Evolutionary conservation across 768 basidiomycete genomes (phyloP).

Genomic region (Erythrobasidium yunnanense): DNA sequence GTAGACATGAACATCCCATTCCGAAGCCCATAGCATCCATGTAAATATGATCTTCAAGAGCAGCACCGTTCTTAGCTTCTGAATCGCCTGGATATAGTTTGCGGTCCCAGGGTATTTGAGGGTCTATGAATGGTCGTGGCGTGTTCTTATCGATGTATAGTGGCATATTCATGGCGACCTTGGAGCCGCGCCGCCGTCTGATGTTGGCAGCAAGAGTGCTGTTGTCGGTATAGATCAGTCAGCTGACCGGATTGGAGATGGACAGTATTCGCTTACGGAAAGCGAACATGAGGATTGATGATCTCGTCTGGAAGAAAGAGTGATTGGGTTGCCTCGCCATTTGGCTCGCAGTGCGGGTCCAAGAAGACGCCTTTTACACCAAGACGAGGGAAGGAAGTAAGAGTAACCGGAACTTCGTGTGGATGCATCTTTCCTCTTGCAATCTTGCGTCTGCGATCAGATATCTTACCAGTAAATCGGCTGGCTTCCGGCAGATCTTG

Average conservation of each 20-base stretch:
- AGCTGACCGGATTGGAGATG: conserved; percentile 25
- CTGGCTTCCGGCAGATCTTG: neutral
- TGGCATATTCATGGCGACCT: conserved; percentile 90
- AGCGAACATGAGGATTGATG: conserved; percentile 92
- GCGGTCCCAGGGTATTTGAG: conserved; percentile 79
- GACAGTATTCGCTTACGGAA: conserved; percentile 73
- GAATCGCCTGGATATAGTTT: conserved; percentile 68
- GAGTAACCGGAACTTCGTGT: conserved; percentile 79
- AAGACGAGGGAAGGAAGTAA: conserved; percentile 89
- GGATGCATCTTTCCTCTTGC: conserved; percentile 69
- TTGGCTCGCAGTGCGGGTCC: conserved; percentile 72
- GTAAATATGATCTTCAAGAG: conserved; percentile 81
- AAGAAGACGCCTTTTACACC: conserved; percentile 83
- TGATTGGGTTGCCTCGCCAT: conserved; percentile 78
- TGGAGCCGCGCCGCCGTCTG: conserved; percentile 73
- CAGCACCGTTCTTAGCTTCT: conserved; percentile 86
- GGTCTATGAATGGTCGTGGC: conserved; percentile 78
- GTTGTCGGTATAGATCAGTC: neutral
- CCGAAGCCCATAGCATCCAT: conserved; percentile 99
- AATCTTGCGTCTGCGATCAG: conserved; percentile 58
- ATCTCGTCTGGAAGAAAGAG: conserved; percentile 90
- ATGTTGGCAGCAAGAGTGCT: conserved; percentile 98
- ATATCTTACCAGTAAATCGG: neutral
- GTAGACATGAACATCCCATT: conserved; percentile 97
- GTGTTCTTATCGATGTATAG: conserved; percentile 80